Evolutionary conservation across 306 rosid genomes (phyloP).

Genomic region (Gleditsia sinensis): DNA sequence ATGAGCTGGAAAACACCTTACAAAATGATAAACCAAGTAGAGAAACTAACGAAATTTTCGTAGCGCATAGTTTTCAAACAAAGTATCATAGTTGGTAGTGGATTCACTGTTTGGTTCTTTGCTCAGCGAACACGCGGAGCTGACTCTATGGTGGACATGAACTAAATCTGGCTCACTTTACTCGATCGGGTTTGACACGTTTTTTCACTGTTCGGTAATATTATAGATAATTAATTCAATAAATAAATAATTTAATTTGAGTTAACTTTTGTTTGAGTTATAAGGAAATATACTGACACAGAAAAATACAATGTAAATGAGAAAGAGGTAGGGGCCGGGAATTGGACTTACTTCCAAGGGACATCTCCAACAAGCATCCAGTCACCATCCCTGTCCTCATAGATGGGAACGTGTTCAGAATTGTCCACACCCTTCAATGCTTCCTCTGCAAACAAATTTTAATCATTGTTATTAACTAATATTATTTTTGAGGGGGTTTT

Average conservation of each 20-base stretch:
- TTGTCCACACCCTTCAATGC: slow-evolving; percentile 59
- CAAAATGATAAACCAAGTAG: background rate
- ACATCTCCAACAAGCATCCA: slow-evolving; percentile 89
- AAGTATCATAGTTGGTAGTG: background rate
- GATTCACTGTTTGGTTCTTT: background rate
- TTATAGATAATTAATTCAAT: too few species aligned
- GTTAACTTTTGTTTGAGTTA: too few species aligned
- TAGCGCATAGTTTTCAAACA: background rate
- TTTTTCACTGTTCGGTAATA: background rate
- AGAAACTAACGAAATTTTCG: background rate
- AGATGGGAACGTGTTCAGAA: slow-evolving; percentile 63
- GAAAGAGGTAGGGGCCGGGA: background rate
- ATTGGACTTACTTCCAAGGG: slow-evolving; percentile 81
- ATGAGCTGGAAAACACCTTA: background rate
- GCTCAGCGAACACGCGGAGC: background rate
- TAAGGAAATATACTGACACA: too few species aligned
- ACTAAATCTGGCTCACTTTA: too few species aligned
- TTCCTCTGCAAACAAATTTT: slow-evolving; percentile 51
- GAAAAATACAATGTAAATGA: background rate
- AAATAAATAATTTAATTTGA: too few species aligned
- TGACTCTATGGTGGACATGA: background rate
- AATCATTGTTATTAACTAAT: background rate
- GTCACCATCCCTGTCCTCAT: slow-evolving; percentile 87
- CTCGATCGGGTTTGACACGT: too few species aligned
- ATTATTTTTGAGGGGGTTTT: background rate